Evolutionary conservation across 352 stramenopile species (phyloP).

Genomic region (Phytophthora kernoviae): DNA sequence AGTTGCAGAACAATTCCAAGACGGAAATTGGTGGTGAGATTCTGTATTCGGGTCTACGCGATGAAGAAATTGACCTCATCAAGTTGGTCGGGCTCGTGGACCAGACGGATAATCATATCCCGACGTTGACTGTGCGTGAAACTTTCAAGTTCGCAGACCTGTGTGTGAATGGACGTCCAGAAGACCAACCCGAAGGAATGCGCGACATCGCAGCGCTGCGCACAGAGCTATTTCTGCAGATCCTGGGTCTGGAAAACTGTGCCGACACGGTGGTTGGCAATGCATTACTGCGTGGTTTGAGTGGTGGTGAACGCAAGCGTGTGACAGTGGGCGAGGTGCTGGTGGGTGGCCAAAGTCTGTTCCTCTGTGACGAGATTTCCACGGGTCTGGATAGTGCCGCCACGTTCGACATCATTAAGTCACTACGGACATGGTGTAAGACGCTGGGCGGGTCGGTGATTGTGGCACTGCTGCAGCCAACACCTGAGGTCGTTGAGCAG

Average conservation of each 20-base stretch:
- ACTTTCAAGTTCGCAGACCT: slow-evolving; percentile 94
- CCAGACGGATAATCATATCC: slow-evolving; percentile 83
- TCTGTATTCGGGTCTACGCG: slow-evolving; percentile 38
- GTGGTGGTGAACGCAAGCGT: slow-evolving; percentile 85
- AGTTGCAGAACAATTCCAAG: slow-evolving; percentile 41
- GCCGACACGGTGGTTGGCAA: slow-evolving; percentile 93
- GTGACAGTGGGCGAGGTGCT: slow-evolving; percentile 94
- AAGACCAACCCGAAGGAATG: slow-evolving; percentile 68
- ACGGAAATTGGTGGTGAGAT: slow-evolving; percentile 36
- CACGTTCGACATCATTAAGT: slow-evolving; percentile 83
- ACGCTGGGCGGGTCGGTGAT: slow-evolving; percentile 36
- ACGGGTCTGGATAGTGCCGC: slow-evolving; percentile 93
- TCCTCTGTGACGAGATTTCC: slow-evolving; percentile 92
- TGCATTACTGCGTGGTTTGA: slow-evolving; percentile 80
- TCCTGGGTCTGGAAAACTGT: slow-evolving; percentile 88
- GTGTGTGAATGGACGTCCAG: slow-evolving; percentile 62
- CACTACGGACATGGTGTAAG: slow-evolving; percentile 54
- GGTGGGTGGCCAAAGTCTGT: slow-evolving; percentile 66
- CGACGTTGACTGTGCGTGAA: slow-evolving; percentile 92
- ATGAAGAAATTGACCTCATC: slow-evolving; percentile 45
- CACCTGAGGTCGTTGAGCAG: slow-evolving; percentile 92
- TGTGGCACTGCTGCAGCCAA: slow-evolving; percentile 60
- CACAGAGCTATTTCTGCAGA: slow-evolving; percentile 67
- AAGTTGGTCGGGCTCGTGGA: slow-evolving; percentile 64
- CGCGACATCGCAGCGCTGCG: slow-evolving; percentile 57